These are phyloP conservation scores for Beauveria brongniartii DNA, from an alignment of 2,329 filamentous ascomycete genomes.

Conservation along the genomic window DNA sequence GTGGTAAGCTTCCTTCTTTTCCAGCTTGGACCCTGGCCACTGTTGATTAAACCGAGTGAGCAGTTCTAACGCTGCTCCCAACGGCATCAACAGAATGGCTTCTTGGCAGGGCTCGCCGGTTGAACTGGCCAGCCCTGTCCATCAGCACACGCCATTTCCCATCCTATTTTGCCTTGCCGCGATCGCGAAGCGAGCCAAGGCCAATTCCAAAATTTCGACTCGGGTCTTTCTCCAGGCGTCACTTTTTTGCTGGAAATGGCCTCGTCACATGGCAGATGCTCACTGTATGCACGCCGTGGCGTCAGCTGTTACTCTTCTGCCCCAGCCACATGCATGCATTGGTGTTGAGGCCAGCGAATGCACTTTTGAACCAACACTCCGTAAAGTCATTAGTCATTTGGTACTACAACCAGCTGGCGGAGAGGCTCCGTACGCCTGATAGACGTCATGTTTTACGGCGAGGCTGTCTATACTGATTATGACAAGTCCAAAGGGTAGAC, in stretches of 20 bases:
- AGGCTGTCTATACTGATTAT: neutral
- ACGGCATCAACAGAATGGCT: neutral
- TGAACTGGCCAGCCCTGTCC: neutral
- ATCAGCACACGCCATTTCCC: neutral
- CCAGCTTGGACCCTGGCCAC: neutral
- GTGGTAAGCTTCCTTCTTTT: neutral
- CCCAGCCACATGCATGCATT: conserved; percentile 4
- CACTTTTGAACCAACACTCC: neutral
- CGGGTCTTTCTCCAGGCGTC: neutral
- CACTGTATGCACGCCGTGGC: neutral
- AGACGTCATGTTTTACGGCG: neutral
- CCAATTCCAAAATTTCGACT: neutral
- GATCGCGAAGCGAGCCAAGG: neutral
- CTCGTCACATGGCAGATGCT: neutral
- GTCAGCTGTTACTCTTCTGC: neutral
- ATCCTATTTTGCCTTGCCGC: neutral
- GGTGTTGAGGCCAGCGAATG: neutral
- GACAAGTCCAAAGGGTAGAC: neutral
- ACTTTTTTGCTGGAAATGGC: neutral
- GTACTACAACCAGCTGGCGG: neutral
- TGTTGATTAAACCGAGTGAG: neutral
- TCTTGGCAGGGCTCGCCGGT: neutral
- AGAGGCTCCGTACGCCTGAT: neutral
- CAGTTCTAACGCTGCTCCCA: neutral
- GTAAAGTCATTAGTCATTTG: neutral